These are phyloP conservation scores for Tritrichomonas foetus DNA, from an alignment of 208 protist species.

Conservation along the genomic window DNA sequence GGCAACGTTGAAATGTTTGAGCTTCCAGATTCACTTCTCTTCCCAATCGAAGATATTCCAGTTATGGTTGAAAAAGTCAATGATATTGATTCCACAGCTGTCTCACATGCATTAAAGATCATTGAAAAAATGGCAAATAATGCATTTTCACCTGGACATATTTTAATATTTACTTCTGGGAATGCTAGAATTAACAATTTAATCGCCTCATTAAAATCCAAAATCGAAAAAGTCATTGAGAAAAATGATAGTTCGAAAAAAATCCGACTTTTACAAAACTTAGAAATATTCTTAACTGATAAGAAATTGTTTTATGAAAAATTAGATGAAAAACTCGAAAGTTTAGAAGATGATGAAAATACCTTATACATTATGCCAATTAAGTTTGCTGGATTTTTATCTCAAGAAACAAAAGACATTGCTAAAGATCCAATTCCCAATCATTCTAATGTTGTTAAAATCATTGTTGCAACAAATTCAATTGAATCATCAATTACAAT, in stretches of 20 bases:
- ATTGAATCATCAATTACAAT: conserved; percentile 38
- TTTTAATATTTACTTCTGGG: not conserved
- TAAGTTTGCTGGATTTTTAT: not conserved
- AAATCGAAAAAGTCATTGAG: not conserved
- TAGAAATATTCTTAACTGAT: no score
- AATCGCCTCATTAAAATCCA: no score
- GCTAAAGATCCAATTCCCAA: not conserved
- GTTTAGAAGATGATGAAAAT: not conserved
- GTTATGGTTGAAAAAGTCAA: not conserved
- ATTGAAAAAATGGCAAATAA: not conserved
- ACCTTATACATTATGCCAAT: not conserved
- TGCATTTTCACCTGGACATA: not conserved
- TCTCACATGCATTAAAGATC: not conserved
- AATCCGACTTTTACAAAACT: not conserved
- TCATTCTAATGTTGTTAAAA: not conserved
- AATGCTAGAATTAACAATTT: not conserved
- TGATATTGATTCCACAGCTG: not conserved
- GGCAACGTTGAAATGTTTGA: not conserved
- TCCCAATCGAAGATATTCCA: not conserved
- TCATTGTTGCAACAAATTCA: conserved; percentile 8
- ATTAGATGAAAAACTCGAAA: not conserved
- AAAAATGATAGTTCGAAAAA: not conserved
- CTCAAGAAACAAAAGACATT: not conserved
- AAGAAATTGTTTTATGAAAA: not conserved
- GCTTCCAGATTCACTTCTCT: not conserved